Evolutionary conservation across 257 asterid species (phyloP).

Genomic region (Fraxinus pennsylvanica): DNA sequence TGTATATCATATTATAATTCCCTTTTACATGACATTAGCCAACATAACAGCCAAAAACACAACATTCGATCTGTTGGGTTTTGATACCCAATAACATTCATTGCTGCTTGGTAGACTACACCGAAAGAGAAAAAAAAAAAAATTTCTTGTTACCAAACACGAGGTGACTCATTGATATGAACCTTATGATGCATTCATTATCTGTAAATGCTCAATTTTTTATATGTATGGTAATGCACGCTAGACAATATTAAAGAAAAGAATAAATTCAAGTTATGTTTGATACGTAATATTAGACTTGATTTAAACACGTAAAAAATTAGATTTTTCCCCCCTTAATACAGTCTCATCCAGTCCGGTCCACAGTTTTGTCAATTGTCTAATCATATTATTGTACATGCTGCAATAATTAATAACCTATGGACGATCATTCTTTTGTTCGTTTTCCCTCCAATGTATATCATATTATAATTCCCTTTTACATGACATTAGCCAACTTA

Average conservation of each 20-base stretch:
- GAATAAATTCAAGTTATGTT: neutral
- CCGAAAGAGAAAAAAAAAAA: no score
- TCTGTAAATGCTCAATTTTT: no score
- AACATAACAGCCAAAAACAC: neutral
- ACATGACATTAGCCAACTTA: neutral
- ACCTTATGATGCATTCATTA: no score
- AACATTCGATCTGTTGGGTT: neutral
- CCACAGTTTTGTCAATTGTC: neutral
- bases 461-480: neutral
- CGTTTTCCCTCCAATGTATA: neutral
- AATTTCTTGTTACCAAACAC: no score
- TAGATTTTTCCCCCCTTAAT: no score
- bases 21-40: neutral
- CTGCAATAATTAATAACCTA: neutral
- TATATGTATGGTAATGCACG: neutral
- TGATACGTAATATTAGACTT: no score
- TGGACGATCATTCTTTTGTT: neutral
- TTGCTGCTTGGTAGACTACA: no score
- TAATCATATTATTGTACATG: neutral
- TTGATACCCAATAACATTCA: no score
- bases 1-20: neutral
- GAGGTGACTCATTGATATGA: no score
- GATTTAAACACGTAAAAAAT: no score
- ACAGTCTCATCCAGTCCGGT: no score
- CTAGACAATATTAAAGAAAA: neutral